These are phyloP conservation scores for Starmerella sirachaensis DNA, from an alignment of 805 yeast species.

Conservation along the genomic window DNA sequence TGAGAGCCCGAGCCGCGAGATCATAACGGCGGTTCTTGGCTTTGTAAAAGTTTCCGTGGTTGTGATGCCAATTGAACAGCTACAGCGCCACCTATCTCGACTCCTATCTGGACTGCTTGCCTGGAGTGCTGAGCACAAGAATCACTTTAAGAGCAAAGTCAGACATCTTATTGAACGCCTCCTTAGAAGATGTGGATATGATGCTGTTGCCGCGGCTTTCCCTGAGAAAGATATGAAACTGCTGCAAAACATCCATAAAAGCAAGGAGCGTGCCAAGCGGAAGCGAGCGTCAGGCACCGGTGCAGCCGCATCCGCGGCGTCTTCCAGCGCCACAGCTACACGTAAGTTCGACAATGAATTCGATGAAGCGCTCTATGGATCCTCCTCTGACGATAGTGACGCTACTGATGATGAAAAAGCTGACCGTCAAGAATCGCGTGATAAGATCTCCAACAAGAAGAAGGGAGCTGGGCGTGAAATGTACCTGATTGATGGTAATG, in stretches of 20 bases:
- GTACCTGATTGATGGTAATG: constrained; percentile 62
- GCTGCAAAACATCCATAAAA: constrained; percentile 72
- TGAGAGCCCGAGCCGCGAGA: constrained; percentile 83
- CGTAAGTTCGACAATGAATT: constrained; percentile 70
- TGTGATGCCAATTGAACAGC: constrained; percentile 65
- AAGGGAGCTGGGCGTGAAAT: constrained; percentile 20
- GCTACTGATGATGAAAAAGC: constrained; percentile 28
- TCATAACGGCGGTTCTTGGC: constrained; percentile 88
- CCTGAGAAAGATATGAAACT: constrained; percentile 85
- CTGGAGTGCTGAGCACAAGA: constrained; percentile 94
- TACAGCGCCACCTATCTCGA: constrained; percentile 52
- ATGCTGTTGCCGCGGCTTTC: constrained; percentile 64
- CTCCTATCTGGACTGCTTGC: constrained; percentile 63
- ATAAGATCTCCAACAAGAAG: background rate
- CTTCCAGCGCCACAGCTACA: constrained; percentile 32
- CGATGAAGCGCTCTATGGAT: constrained; percentile 81
- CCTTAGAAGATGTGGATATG: constrained; percentile 82
- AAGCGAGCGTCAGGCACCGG: constrained; percentile 35
- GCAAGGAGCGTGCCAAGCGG: constrained; percentile 73
- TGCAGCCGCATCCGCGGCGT: constrained; percentile 42
- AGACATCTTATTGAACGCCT: constrained; percentile 87
- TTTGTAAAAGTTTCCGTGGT: constrained; percentile 82
- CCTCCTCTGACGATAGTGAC: constrained; percentile 41
- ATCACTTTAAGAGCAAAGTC: constrained; percentile 85
- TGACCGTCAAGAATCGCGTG: background rate